These are phyloP conservation scores for Erucastrum elatum DNA, from an alignment of 345 rosid species.

Conservation along the genomic window DNA sequence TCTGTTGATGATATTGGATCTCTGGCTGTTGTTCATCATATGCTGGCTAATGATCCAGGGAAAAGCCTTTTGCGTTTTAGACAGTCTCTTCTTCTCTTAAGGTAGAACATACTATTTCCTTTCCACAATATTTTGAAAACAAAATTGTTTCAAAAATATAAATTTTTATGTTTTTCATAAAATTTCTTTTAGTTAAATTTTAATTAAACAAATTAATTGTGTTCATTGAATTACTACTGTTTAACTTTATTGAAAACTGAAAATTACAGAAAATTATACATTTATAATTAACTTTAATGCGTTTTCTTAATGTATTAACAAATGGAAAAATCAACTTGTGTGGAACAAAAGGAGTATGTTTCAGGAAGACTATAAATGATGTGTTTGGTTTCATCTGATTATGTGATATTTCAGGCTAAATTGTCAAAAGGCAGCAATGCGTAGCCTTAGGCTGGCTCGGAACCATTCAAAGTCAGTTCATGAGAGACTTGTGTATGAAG, in stretches of 20 bases:
- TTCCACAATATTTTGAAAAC: no score
- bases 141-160: no score
- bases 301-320: no score
- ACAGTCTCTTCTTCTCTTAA: conserved; percentile 86
- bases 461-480: conserved; percentile 75
- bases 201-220: not conserved
- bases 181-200: not conserved
- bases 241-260: no score
- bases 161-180: no score
- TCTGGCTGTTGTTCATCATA: conserved; percentile 85
- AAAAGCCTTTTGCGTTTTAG: conserved; percentile 84
- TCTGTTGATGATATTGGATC: conserved; percentile 96
- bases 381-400: conserved; percentile 19
- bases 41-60: conserved; percentile 86
- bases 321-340: no score
- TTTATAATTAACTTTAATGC: no score
- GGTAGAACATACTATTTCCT: conserved; percentile 34
- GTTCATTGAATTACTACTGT: no score
- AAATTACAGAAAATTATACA: no score
- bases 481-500: conserved; percentile 94
- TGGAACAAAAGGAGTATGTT: not conserved
- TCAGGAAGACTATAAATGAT: not conserved
- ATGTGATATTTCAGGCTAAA: conserved; percentile 55
- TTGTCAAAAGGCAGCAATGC: conserved; percentile 97
- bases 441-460: conserved; percentile 78